phyloP scores from a whole-genome alignment of 2,329 filamentous ascomycete species.

The Cordyceps javanica region DNA sequence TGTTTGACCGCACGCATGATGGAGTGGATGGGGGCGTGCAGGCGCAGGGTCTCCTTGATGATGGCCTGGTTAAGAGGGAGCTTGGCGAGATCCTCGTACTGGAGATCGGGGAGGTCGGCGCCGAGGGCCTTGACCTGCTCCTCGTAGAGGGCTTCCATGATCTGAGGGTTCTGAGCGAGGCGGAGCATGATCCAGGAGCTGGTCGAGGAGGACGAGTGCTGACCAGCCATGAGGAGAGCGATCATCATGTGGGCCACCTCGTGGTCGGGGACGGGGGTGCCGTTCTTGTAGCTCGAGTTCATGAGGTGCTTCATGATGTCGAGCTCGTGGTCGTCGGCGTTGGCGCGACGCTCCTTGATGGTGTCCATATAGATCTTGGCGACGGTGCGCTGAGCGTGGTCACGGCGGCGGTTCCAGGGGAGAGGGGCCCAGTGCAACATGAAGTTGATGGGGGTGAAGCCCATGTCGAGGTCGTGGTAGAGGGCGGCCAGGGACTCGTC shows the following conservation, averaged over 20 bases:
- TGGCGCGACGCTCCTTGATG: slow-evolving; percentile 62
- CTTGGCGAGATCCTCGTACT: slow-evolving; percentile 70
- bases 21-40: slow-evolving; percentile 90
- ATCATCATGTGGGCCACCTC: slow-evolving; percentile 94
- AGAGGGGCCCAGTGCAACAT: slow-evolving; percentile 83
- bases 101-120: slow-evolving; percentile 65
- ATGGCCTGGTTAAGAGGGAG: slow-evolving; percentile 78
- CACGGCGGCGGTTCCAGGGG: slow-evolving; percentile 79
- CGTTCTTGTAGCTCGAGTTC: slow-evolving; percentile 80
- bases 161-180: slow-evolving; percentile 68
- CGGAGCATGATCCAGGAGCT: slow-evolving; percentile 80
- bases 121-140: slow-evolving; percentile 75
- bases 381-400: slow-evolving; percentile 74
- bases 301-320: slow-evolving; percentile 93
- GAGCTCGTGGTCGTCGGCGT: slow-evolving; percentile 43
- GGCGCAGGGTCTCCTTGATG: slow-evolving; percentile 84
- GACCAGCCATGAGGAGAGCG: slow-evolving; percentile 83
- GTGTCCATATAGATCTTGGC: slow-evolving; percentile 77
- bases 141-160: slow-evolving; percentile 73
- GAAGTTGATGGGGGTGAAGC: slow-evolving; percentile 85
- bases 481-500: slow-evolving; percentile 74
- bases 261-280: slow-evolving; percentile 68
- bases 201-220: slow-evolving; percentile 82
- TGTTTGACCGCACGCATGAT: slow-evolving; percentile 90
- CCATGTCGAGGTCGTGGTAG: slow-evolving; percentile 86